phyloP scores from a whole-genome alignment of 257 asterid genomes.

The Nicotiana undulata region DNA sequence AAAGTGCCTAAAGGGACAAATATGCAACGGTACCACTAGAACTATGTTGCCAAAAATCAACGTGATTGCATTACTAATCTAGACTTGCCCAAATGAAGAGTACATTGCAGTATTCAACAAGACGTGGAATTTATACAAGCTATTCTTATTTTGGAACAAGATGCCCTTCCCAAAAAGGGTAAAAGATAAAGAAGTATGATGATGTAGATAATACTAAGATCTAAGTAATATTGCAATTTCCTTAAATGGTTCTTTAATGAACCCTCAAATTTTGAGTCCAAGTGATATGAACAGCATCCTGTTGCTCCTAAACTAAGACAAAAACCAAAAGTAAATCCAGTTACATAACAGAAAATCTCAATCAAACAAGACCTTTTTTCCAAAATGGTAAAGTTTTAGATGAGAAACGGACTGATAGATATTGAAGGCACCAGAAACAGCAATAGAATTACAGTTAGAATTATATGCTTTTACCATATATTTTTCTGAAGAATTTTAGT shows the following conservation, averaged over 20 bases:
- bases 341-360: background rate
- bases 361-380: background rate
- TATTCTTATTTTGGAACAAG: background rate
- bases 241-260: background rate
- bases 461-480: background rate
- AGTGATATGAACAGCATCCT: background rate
- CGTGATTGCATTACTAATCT: background rate
- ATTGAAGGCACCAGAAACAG: background rate
- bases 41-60: background rate
- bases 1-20: background rate
- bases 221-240: background rate
- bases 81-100: background rate
- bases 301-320: background rate
- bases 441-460: background rate
- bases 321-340: background rate
- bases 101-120: background rate
- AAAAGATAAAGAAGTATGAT: background rate
- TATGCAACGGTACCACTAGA: background rate
- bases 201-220: background rate
- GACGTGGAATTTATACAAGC: background rate
- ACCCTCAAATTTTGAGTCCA: background rate
- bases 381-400: background rate
- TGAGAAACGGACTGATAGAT: background rate
- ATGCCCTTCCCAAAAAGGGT: background rate
- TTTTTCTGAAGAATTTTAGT: background rate